Evolutionary conservation across 371 early-diverging fungal genomes (phyloP).

Genomic region (Umbelopsis sp.): DNA sequence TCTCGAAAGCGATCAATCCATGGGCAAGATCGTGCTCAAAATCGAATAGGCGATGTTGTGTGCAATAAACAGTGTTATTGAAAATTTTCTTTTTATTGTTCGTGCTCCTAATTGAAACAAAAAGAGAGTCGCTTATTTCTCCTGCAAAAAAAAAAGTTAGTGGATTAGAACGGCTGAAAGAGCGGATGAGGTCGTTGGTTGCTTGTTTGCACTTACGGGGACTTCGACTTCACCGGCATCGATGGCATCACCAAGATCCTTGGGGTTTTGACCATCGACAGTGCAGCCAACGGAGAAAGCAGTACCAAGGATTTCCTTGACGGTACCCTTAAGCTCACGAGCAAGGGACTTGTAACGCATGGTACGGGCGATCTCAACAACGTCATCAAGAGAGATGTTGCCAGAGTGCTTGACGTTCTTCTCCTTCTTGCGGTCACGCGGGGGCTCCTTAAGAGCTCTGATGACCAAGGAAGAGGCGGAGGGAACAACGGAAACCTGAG

Average conservation of each 20-base stretch:
- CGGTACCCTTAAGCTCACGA: conserved; percentile 88
- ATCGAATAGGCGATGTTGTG: conserved; percentile 21
- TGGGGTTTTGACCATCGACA: conserved; percentile 57
- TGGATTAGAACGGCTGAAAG: too few relatives aligned
- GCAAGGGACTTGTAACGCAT: conserved; percentile 95
- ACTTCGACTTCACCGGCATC: conserved; percentile 82
- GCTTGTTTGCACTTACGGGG: conserved; percentile 44
- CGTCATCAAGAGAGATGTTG: conserved; percentile 88
- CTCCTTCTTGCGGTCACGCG: conserved; percentile 99
- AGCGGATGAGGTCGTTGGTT: too few relatives aligned
- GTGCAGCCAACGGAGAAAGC: conserved; percentile 96
- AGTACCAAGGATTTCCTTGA: conserved; percentile 99
- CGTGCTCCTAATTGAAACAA: not conserved
- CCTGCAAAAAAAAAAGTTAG: conserved; percentile 18
- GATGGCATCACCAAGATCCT: conserved; percentile 50
- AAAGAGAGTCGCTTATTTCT: conserved; percentile 27
- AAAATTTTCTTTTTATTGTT: conserved; percentile 7
- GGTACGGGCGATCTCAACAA: conserved; percentile 97
- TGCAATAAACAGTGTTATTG: conserved; percentile 3
- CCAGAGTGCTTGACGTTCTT: conserved; percentile 99
- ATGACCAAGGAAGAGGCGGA: conserved; percentile 98
- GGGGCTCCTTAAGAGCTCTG: conserved; percentile 99
- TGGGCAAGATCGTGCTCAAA: conserved; percentile 62
- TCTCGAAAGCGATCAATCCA: conserved; percentile 66
- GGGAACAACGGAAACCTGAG: conserved; percentile 97